Conservation (phyloP, 2,329 filamentous ascomycete species). For the Penicillium sclerotiorum region DNA sequence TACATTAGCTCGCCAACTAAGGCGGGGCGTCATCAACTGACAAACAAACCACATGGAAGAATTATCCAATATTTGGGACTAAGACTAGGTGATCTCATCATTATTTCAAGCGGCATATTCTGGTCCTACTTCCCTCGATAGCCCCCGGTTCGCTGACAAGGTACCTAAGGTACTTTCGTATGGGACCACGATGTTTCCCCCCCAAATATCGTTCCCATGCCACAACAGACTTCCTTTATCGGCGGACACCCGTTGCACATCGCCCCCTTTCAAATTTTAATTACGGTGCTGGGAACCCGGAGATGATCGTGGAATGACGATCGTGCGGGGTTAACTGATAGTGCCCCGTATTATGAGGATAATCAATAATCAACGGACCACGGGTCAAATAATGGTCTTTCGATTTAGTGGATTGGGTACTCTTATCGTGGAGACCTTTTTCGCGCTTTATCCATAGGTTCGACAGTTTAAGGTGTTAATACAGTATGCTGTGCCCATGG, state of each 20-base stretch:
- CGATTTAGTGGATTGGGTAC: not conserved
- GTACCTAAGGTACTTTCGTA: too few species aligned
- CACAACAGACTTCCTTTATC: conserved; percentile 17
- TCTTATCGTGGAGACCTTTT: not conserved
- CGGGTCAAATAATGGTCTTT: not conserved
- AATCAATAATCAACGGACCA: not conserved
- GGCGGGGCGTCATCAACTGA: not conserved
- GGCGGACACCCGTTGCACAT: conserved; percentile 7
- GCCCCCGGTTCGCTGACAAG: too few species aligned
- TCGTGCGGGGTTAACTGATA: conserved; percentile 27
- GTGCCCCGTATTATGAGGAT: conserved; percentile 13
- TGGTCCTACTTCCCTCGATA: not conserved
- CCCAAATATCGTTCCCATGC: not conserved
- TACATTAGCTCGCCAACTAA: too few species aligned
- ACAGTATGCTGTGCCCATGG: not conserved
- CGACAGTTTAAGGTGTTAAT: not conserved
- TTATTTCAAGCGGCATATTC: conserved; percentile 13
- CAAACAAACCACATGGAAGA: not conserved
- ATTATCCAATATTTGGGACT: not conserved
- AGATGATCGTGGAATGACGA: conserved; percentile 21
- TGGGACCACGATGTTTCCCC: too few species aligned
- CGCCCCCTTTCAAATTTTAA: not conserved
- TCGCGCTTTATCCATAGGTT: not conserved
- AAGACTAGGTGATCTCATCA: conserved; percentile 16
- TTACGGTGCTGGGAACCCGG: conserved; percentile 5